These are phyloP conservation scores for Glycine soja DNA, from an alignment of 306 rosid species.

Conservation along the genomic window DNA sequence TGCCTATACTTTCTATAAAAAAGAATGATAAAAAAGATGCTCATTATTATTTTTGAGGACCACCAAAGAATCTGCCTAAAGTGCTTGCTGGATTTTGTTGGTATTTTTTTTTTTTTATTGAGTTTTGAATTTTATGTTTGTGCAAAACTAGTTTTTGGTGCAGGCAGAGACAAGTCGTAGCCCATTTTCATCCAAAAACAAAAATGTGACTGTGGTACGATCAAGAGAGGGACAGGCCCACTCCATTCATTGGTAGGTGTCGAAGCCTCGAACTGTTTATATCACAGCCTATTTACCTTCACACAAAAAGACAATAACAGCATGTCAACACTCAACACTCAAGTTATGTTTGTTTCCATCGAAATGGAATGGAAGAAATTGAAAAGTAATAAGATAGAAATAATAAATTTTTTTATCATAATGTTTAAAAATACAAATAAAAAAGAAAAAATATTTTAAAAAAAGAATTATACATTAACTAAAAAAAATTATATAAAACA, in stretches of 20 bases:
- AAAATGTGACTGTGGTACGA: neutral
- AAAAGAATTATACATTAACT: too few species aligned
- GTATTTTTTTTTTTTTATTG: neutral
- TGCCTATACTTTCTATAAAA: neutral
- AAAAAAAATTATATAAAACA: too few species aligned
- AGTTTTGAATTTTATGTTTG: neutral
- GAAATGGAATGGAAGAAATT: neutral
- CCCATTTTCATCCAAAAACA: neutral
- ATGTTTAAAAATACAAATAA: too few species aligned
- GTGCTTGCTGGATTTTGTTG: neutral
- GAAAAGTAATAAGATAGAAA: neutral
- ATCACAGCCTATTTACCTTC: neutral
- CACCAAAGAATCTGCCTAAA: neutral
- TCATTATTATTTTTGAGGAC: neutral
- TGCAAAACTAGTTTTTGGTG: neutral
- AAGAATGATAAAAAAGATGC: neutral
- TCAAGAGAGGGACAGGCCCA: neutral
- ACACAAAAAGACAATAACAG: neutral
- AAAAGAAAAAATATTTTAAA: too few species aligned
- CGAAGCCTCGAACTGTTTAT: neutral
- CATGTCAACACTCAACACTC: neutral
- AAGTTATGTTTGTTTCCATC: neutral
- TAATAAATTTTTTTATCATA: neutral
- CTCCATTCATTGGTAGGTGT: neutral
- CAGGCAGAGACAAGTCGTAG: conserved; percentile 1